Percentiles rank a stretch among this genome's conserved stretches.
Conservation (phyloP, 2,329 filamentous ascomycete genomes). For the Daldinia sp. region DNA sequence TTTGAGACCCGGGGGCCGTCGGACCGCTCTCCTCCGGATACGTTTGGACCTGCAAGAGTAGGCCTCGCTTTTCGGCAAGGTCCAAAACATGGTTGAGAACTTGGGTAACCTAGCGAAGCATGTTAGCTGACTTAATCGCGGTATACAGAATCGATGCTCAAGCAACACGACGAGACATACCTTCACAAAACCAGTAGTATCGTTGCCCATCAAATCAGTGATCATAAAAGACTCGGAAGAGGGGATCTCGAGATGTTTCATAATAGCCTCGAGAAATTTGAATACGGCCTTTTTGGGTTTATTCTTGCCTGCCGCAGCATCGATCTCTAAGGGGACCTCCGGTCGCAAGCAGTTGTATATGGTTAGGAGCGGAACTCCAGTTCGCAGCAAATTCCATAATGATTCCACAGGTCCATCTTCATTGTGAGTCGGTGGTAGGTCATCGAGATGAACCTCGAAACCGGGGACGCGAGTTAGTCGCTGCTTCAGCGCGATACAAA, state of each 20-base stretch:
- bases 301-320: constrained; percentile 71
- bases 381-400: constrained; percentile 87
- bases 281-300: constrained; percentile 92
- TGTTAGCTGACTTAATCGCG: constrained; percentile 26
- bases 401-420: constrained; percentile 86
- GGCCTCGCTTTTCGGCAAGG: constrained; percentile 80
- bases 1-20: constrained; percentile 72
- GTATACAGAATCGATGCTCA: not conserved
- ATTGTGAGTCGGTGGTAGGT: constrained; percentile 73
- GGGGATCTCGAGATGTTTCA: constrained; percentile 83
- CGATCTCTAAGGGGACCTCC: constrained; percentile 73
- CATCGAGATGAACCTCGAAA: constrained; percentile 79
- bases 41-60: constrained; percentile 73
- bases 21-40: constrained; percentile 66
- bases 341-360: constrained; percentile 91
- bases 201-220: constrained; percentile 89
- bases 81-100: constrained; percentile 95
- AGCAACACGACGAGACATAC: constrained; percentile 58
- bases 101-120: constrained; percentile 75
- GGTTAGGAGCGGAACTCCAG: constrained; percentile 84
- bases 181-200: constrained; percentile 98
- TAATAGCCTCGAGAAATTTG: constrained; percentile 91
- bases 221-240: constrained; percentile 91
- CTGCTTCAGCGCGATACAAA: constrained; percentile 86
- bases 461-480: constrained; percentile 85